Conservation (phyloP, 1,139 yeast genomes). For the Torulaspora pretoriensis region DNA sequence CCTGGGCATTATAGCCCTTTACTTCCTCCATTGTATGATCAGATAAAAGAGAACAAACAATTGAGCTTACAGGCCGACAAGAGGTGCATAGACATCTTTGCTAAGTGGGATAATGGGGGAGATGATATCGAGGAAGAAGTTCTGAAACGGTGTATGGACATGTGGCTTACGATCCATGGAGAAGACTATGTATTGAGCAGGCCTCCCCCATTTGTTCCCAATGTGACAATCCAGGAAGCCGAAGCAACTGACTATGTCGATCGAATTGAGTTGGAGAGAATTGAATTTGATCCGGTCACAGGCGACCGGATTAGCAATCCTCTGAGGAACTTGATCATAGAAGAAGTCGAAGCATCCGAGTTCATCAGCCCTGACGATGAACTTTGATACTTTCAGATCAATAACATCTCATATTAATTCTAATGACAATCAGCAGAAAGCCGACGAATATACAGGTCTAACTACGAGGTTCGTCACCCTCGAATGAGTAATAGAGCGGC, state of each 20-base stretch:
- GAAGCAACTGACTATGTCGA: slow-evolving; percentile 11
- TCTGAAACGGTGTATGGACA: slow-evolving; percentile 11
- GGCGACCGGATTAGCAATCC: slow-evolving; percentile 6
- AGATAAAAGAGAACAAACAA: slow-evolving; percentile 6
- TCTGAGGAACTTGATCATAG: slow-evolving; percentile 17
- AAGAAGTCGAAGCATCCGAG: slow-evolving; percentile 24
- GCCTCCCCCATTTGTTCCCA: slow-evolving; percentile 5
- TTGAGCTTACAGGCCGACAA: slow-evolving; percentile 3
- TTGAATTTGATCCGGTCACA: slow-evolving; percentile 11
- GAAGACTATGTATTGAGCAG: slow-evolving; percentile 9
- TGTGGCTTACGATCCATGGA: slow-evolving; percentile 14
- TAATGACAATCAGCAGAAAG: background rate
- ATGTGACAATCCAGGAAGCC: slow-evolving; percentile 14
- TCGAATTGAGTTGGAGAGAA: slow-evolving; percentile 3
- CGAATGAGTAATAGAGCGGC: slow-evolving; percentile 59
- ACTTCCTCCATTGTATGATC: slow-evolving; percentile 1
- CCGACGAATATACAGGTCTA: background rate
- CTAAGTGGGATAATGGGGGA: slow-evolving; percentile 9
- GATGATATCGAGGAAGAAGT: slow-evolving; percentile 1
- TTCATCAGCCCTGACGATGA: slow-evolving; percentile 3
- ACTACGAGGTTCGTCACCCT: slow-evolving; percentile 19
- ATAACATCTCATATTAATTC: background rate
- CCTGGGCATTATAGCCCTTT: slow-evolving; percentile 4
- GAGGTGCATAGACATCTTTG: slow-evolving; percentile 13
- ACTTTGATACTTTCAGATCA: background rate